A percentile compares a stretch with the other conserved stretches of the same genome.
phyloP scores from a whole-genome alignment of 2,329 filamentous ascomycete species.

The Penicillium sp. region DNA sequence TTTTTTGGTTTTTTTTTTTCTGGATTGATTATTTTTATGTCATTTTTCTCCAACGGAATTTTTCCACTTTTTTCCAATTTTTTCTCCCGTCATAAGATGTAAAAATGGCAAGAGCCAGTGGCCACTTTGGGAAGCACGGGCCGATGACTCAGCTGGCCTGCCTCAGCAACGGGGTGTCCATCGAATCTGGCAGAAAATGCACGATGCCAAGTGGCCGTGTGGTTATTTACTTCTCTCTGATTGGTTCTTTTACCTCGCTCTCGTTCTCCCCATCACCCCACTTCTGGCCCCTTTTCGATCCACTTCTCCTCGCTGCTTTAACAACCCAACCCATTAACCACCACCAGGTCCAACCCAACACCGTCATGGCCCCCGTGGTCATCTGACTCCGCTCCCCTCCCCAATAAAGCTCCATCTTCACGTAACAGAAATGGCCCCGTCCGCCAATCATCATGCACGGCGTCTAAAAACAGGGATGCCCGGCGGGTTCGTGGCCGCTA shows the following conservation, averaged over 20 bases:
- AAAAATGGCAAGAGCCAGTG: conserved; percentile 15
- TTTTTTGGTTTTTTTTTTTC: conserved; percentile 17
- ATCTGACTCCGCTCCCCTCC: conserved; percentile 18
- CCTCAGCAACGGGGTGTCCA: conserved; percentile 19
- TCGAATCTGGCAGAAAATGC: background rate
- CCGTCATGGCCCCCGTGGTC: conserved; percentile 14
- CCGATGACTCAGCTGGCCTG: conserved; percentile 19
- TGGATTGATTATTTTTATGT: conserved; percentile 19
- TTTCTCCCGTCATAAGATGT: conserved; percentile 21
- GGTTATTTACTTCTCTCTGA: conserved; percentile 5
- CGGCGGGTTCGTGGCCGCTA: conserved; percentile 13
- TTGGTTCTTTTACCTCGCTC: conserved; percentile 3
- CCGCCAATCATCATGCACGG: conserved; percentile 37
- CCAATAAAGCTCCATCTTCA: conserved; percentile 34
- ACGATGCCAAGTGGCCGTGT: conserved; percentile 6
- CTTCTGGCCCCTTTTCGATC: conserved; percentile 16
- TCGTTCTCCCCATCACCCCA: no score
- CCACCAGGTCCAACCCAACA: background rate
- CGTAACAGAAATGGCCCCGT: conserved; percentile 46
- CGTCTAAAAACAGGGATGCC: conserved; percentile 23
- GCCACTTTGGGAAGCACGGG: background rate
- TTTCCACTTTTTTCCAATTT: no score
- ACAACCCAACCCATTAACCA: background rate
- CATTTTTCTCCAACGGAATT: conserved; percentile 1
- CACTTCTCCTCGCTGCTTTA: conserved; percentile 30